Evolutionary conservation across 2,329 filamentous ascomycete species (phyloP), one percentile per base, ranked within the genome.

Genomic region (Pestalotiopsis sp.): DNA sequence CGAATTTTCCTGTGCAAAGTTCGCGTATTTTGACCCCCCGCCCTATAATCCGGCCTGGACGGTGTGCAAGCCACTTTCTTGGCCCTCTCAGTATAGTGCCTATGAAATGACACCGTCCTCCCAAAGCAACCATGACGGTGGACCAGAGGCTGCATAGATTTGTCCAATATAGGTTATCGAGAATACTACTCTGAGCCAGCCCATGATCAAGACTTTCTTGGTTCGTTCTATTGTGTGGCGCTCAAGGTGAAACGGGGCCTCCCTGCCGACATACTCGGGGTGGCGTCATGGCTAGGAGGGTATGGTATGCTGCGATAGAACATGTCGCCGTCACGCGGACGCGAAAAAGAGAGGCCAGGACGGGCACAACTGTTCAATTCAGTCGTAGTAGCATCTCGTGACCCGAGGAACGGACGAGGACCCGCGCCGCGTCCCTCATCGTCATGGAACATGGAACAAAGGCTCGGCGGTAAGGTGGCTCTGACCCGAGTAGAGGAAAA

Each of bases 271-370:
- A 61, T 61, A 20, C 44, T n/a, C 44, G 20, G 30, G 58, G 30
- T 61, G 24, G 58, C 58, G 58, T 30, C 14, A 61, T 61, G 5
- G 26, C 30, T 39, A 20, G n/a, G 44, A 39, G 24, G 35, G 24
- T 61, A 61, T 61, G 58, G 24, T 61, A 61, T 61, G 58, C 38
- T 61, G 58, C 35, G 58, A 38, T 61, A 38, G 58, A 20, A n/a
- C 20, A 20, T 61, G 14, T 13, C 11, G 11, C 22, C 35, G 14
- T 35, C 22, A 35, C 26, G 56, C 30, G 26, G 14, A 14, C 44
- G 14, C 56, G 56, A 30, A 58, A 7, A 58, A 17, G 13, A 14
- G 20, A 26, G 30, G 30, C 7, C 30, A 9, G 30, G 7, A 35
- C 30, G 30, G 30, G 30, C 30, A 35, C 30, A 35, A 35, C 13